Percentiles rank a stretch among this genome's conserved stretches.
These are phyloP conservation scores for Zopfia rhizophila DNA, from an alignment of 2,329 filamentous ascomycete genomes.

Conservation along the genomic window DNA sequence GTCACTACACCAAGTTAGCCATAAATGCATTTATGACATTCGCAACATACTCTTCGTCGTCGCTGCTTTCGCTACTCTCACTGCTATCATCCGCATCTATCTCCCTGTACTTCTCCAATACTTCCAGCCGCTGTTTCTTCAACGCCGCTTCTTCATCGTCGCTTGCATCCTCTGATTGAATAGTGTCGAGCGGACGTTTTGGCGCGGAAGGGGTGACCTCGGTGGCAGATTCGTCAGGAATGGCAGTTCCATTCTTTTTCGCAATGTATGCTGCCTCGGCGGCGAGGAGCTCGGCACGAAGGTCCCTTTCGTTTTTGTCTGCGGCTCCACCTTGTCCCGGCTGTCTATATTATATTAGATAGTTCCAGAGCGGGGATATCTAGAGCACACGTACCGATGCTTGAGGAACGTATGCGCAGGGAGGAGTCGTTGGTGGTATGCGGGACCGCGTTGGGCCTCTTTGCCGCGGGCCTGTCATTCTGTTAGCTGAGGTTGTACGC, in stretches of 20 bases:
- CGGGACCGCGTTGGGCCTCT: conserved; percentile 90
- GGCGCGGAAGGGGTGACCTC: conserved; percentile 55
- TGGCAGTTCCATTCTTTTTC: conserved; percentile 76
- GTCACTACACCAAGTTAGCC: conserved; percentile 51
- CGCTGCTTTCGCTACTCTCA: conserved; percentile 63
- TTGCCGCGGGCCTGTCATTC: conserved; percentile 81
- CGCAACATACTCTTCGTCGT: conserved; percentile 65
- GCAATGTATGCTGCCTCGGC: conserved; percentile 89
- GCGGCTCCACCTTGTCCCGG: conserved; percentile 89
- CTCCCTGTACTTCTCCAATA: conserved; percentile 87
- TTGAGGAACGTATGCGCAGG: conserved; percentile 95
- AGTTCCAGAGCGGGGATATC: background rate
- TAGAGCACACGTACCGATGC: conserved; percentile 67
- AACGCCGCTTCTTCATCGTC: conserved; percentile 77
- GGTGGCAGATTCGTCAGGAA: conserved; percentile 58
- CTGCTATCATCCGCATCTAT: conserved; percentile 80
- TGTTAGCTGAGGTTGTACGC: conserved; percentile 33
- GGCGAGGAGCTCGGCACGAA: conserved; percentile 87
- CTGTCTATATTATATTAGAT: conserved; percentile 63
- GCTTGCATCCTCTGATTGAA: conserved; percentile 52
- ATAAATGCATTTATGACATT: background rate
- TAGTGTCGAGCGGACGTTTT: conserved; percentile 73
- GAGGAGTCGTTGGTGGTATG: conserved; percentile 94
- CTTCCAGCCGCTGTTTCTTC: conserved; percentile 76
- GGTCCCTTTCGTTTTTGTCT: conserved; percentile 76